Conservation (phyloP, 306 rosid genomes). For the Gleditsia sinensis region DNA sequence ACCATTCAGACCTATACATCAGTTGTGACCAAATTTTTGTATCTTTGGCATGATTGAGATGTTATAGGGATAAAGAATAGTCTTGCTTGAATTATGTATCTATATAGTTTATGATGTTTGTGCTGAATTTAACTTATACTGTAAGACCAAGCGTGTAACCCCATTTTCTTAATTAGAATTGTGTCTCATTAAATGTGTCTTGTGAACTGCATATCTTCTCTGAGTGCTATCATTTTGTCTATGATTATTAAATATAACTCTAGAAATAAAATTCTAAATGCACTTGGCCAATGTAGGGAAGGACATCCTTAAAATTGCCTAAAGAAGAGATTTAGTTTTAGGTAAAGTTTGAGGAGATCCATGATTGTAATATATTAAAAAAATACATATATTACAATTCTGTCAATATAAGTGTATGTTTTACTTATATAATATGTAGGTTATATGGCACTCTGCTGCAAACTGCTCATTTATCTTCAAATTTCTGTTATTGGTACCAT, state of each 20-base stretch:
- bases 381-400: too few relatives aligned
- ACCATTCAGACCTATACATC: neutral
- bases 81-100: too few relatives aligned
- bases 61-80: neutral
- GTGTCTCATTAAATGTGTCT: neutral
- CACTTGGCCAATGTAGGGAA: too few relatives aligned
- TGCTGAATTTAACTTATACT: too few relatives aligned
- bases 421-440: neutral
- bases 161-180: neutral
- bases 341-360: too few relatives aligned
- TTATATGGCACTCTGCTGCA: slow-evolving; percentile 10
- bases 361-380: too few relatives aligned
- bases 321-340: too few relatives aligned
- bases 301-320: too few relatives aligned
- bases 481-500: neutral
- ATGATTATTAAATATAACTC: neutral
- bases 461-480: neutral
- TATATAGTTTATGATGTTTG: too few relatives aligned
- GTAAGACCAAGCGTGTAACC: neutral
- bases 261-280: too few relatives aligned
- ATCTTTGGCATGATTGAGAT: slow-evolving; percentile 6
- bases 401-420: too few relatives aligned
- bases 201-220: neutral
- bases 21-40: neutral
- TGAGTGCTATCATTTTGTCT: neutral